A percentile compares a stretch with the other conserved stretches of the same genome.
Evolutionary conservation across 1,139 yeast species (phyloP).

Genomic region (Neolecta irregularis): DNA sequence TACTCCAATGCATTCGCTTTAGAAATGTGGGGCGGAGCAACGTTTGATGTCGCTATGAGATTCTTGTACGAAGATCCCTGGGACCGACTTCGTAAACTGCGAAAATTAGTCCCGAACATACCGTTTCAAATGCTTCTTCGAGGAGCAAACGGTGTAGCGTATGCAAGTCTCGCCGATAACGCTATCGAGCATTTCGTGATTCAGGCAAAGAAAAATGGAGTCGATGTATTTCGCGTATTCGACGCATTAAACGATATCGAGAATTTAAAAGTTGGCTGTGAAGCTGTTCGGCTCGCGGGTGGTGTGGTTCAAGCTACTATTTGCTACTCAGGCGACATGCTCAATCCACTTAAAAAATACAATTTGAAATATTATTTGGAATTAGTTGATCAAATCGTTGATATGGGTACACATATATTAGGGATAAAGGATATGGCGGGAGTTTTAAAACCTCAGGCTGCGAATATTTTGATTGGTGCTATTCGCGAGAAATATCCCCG

Average conservation of each 20-base stretch:
- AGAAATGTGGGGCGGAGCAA: constrained; percentile 99
- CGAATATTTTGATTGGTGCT: constrained; percentile 58
- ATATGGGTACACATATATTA: constrained; percentile 88
- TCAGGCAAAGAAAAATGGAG: constrained; percentile 92
- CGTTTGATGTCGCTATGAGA: constrained; percentile 96
- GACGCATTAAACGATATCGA: constrained; percentile 95
- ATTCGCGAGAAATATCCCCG: constrained; percentile 80
- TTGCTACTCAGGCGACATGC: constrained; percentile 98
- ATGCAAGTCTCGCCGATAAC: constrained; percentile 92
- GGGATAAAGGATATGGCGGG: constrained; percentile 99
- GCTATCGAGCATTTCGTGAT: constrained; percentile 93
- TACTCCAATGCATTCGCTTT: constrained; percentile 80
- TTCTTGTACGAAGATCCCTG: constrained; percentile 98
- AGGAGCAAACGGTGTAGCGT: constrained; percentile 99
- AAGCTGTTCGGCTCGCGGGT: constrained; percentile 94
- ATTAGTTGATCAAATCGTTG: constrained; percentile 70
- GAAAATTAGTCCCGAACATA: constrained; percentile 87
- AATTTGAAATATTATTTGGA: constrained; percentile 75
- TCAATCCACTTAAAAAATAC: constrained; percentile 86
- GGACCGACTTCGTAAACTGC: constrained; percentile 79
- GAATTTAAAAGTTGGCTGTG: constrained; percentile 92
- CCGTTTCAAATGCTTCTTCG: constrained; percentile 98
- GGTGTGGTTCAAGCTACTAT: constrained; percentile 98
- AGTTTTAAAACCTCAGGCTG: constrained; percentile 91
- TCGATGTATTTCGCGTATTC: constrained; percentile 92